Evolutionary conservation across 768 basidiomycete species (phyloP).

Genomic region (Hygrocybe punicea): DNA sequence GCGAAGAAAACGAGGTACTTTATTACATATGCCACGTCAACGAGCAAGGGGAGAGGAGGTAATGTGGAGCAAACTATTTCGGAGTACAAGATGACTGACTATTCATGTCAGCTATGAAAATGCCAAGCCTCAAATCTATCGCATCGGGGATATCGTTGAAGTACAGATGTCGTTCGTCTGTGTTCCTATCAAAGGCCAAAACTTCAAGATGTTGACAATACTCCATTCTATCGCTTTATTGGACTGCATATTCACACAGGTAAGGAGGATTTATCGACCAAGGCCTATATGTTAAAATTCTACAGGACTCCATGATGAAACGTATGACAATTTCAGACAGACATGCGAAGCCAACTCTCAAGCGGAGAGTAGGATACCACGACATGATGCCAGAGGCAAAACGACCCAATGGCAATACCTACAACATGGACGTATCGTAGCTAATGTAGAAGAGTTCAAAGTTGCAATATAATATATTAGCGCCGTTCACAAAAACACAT

Average conservation of each 20-base stretch:
- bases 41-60: not conserved
- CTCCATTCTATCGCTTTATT: constrained; percentile 12
- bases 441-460: no score
- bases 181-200: constrained; percentile 10
- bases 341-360: not conserved
- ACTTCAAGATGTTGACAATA: constrained; percentile 13
- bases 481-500: no score
- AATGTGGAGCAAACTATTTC: not conserved
- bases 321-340: not conserved
- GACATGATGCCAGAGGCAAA: not conserved
- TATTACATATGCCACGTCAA: not conserved
- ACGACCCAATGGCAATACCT: not conserved
- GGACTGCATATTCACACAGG: constrained; percentile 11
- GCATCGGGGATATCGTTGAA: constrained; percentile 16
- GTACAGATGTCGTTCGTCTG: constrained; percentile 11
- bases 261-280: not conserved
- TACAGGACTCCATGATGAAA: not conserved
- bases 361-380: not conserved
- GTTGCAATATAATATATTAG: no score
- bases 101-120: not conserved
- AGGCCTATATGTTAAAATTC: not conserved
- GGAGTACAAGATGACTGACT: not conserved
- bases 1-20: not conserved
- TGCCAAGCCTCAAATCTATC: constrained; percentile 4
- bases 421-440: not conserved